Evolutionary conservation across 1,284 basidiomycete species (phyloP), one percentile per base, ranked within the genome.

Genomic region (Cutaneotrichosporon dermatis): DNA sequence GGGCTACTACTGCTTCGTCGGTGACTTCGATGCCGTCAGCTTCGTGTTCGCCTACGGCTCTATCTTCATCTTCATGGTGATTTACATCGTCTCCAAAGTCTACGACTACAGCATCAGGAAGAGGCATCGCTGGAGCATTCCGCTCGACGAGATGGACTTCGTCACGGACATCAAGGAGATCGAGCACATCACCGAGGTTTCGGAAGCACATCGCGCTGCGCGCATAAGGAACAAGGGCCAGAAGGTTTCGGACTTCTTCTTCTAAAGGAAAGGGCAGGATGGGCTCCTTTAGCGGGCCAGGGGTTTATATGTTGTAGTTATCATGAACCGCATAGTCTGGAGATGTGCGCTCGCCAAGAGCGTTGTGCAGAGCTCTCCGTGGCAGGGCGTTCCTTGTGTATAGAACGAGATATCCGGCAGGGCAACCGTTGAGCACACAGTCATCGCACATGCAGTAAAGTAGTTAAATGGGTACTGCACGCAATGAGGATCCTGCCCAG

Each of bases 21-120:
- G 54, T 44, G 16, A 12, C 34, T 58, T 51, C 35, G 43, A 39
- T 25, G 12, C 35, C 16, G 40, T 51, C 25, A 25, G 10, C 10
- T 56, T 55, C 41, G 45, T 58, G 12, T 55, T 51, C 12, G 48
- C 65, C 39, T 72, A 74, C 55, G 70, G 68, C 4, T 65, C 66
- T 48, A 58, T 69, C 44, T 74, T 72, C 59, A 66, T 75, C 57
- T 71, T 74, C 45, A 42, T 63, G 13, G 69, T 62, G 50, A 67
- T 75, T 50, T 60, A 63, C 46, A 45, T 75, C 55, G 66, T 62
- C 16, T 67, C 68, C 55, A 73, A 73, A 58, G 35, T 57, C 37
- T 68, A 63, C 53, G 54, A 62, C 15, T 50, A 45, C 5, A 8
- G 64, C 42, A 36, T 66, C 40, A 65, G 66, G 55, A 58, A 64